phyloP scores from a whole-genome alignment of 371 early-diverging fungal genomes.

The Mortierella sp. region DNA sequence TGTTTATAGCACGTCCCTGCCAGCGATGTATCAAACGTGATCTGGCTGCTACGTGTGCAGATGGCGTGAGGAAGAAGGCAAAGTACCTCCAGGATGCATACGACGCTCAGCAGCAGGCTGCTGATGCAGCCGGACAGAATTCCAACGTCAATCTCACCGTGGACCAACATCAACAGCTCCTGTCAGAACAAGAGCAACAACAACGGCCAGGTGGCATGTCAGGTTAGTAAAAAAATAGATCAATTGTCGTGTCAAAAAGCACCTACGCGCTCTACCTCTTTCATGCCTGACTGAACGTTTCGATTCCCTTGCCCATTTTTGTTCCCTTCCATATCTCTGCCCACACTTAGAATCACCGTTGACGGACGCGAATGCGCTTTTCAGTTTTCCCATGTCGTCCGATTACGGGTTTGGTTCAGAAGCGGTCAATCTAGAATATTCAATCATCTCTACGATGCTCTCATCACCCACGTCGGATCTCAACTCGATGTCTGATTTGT shows the following conservation, averaged over 20 bases:
- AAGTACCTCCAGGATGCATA: constrained; percentile 79
- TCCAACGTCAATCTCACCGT: constrained; percentile 10
- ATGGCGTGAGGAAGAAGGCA: constrained; percentile 83
- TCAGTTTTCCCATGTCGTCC: constrained; percentile 42
- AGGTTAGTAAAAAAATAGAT: constrained; percentile 7
- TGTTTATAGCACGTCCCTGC: constrained; percentile 79
- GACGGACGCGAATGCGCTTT: constrained; percentile 36
- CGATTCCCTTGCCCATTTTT: too few relatives aligned
- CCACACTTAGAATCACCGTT: constrained; percentile 16
- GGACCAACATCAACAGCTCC: constrained; percentile 23
- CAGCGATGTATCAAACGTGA: constrained; percentile 85
- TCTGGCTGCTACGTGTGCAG: constrained; percentile 76
- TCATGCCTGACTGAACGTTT: background rate
- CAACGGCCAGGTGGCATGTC: constrained; percentile 23
- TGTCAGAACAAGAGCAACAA: constrained; percentile 34
- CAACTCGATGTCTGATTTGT: constrained; percentile 40
- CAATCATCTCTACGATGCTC: constrained; percentile 87
- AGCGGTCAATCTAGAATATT: constrained; percentile 86
- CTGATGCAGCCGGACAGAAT: constrained; percentile 21
- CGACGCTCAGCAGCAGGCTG: constrained; percentile 38
- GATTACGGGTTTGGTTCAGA: constrained; percentile 84
- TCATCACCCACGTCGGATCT: constrained; percentile 54
- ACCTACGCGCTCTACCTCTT: too few relatives aligned
- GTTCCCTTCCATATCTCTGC: too few relatives aligned
- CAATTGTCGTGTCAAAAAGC: too few relatives aligned